Evolutionary conservation across 257 asterid species (phyloP), one percentile per base, ranked within the genome.

Genomic region (Verbena officinalis): DNA sequence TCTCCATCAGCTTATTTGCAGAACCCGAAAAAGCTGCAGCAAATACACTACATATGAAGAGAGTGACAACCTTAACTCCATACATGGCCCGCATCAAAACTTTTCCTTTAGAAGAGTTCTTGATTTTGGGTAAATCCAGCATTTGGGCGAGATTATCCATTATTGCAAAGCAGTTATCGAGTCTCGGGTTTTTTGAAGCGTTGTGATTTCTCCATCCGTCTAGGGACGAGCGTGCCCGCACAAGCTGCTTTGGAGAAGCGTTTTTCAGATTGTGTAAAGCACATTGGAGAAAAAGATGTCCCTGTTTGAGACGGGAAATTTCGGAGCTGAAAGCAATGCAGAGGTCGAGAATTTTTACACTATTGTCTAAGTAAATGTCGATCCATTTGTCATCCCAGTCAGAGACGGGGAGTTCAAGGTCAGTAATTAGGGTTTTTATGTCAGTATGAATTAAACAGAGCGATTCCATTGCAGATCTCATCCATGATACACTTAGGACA

Each of bases 331-430:
- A 84, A 33, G 92, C 90, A 15, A 62, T 80, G 85, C 95, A 91
- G 68, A 91, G 78, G 67, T 89, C 98, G 15, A 91, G 85, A 59
- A 91, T 66, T 73, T 82, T 85, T 48, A 82, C 87, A 40, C 96
- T 89, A 49, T 86, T 81, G 72, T 85, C 86, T 74, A 91, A 71
- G 70, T 89, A 91, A 1, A 84, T 88, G 68, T 85, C 95, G 42
- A 91, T 71, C 95, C 98, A 91, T 65, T 86, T 89, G 62, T 83
- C 95, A 50, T 91, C 96, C 98, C 98, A 91, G 67, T 86, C 92
- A 33, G 67, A 62, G 33, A 85, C 78, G 6, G 95, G 96, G 71
- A 89, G 84, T 61, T 86, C 95, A 63, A 89, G 96, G 36, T 82
- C 81, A 0, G 85, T 77, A 43, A 91, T 86, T 36, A 89, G 78